Percentiles rank a stretch among this genome's conserved stretches.
Conservation (phyloP, 1,284 basidiomycete genomes). For the Trichosporon sp. region DNA sequence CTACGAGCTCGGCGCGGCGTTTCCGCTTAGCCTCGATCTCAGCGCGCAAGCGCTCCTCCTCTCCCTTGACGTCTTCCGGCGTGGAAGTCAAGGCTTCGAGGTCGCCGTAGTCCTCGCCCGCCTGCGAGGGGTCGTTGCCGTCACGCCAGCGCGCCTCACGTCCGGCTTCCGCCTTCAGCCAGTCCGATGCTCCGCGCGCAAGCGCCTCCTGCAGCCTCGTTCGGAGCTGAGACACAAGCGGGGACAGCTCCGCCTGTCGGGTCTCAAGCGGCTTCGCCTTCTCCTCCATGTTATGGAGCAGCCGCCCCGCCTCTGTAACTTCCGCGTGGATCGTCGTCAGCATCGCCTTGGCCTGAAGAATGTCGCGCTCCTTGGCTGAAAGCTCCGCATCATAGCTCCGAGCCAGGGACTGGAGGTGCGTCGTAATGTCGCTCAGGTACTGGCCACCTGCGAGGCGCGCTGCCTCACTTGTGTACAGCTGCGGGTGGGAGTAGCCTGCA, state of each 20-base stretch:
- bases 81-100: constrained; percentile 54
- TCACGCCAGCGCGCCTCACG: constrained; percentile 64
- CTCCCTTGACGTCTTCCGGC: constrained; percentile 54
- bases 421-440: constrained; percentile 79
- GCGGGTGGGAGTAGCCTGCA: constrained; percentile 58
- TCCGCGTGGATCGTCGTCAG: constrained; percentile 87
- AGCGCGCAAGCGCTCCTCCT: constrained; percentile 66
- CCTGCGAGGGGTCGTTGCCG: constrained; percentile 36
- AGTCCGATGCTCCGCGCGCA: constrained; percentile 85
- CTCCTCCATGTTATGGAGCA: constrained; percentile 70
- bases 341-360: constrained; percentile 84
- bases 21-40: constrained; percentile 69
- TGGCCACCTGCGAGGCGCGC: constrained; percentile 85
- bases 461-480: constrained; percentile 81
- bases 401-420: constrained; percentile 85
- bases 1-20: constrained; percentile 70
- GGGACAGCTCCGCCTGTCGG: constrained; percentile 64
- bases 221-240: constrained; percentile 69
- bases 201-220: constrained; percentile 78
- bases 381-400: constrained; percentile 93
- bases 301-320: constrained; percentile 81
- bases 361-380: constrained; percentile 86
- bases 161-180: constrained; percentile 80
- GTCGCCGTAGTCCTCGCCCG: constrained; percentile 51
- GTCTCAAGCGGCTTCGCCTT: constrained; percentile 68